phyloP scores from a whole-genome alignment of 805 yeast genomes.

The Cyberlindnera meyerae region DNA sequence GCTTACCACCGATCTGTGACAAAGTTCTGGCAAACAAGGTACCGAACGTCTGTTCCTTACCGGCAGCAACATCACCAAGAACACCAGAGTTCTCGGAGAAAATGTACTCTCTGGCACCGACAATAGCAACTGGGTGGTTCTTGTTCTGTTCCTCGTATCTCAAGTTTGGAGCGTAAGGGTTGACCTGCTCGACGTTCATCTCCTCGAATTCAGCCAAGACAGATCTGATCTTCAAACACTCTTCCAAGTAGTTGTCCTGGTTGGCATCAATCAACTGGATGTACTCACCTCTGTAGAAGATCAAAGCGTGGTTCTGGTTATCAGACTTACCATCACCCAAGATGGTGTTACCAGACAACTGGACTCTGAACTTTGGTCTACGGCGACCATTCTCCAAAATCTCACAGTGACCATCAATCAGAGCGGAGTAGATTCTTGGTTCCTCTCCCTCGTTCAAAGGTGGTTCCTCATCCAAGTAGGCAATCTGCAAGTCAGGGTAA shows the following conservation, averaged over 20 bases:
- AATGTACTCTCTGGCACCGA: conserved; percentile 84
- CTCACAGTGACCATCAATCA: conserved; percentile 79
- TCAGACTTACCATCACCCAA: conserved; percentile 87
- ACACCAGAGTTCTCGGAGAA: conserved; percentile 85
- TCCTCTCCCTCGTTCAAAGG: conserved; percentile 66
- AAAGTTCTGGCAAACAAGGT: conserved; percentile 78
- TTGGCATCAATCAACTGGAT: conserved; percentile 81
- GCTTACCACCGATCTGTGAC: conserved; percentile 80
- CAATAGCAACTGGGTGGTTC: conserved; percentile 71
- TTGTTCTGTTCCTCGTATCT: conserved; percentile 48
- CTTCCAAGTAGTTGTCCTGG: conserved; percentile 82
- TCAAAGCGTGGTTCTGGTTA: conserved; percentile 76
- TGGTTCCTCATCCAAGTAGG: conserved; percentile 92
- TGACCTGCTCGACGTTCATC: conserved; percentile 65
- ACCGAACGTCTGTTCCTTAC: conserved; percentile 87
- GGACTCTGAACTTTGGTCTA: conserved; percentile 72
- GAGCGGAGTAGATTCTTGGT: conserved; percentile 66
- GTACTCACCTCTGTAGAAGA: conserved; percentile 80
- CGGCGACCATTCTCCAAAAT: conserved; percentile 67
- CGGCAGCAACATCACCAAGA: conserved; percentile 86
- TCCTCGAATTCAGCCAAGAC: conserved; percentile 75
- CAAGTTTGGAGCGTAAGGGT: conserved; percentile 73
- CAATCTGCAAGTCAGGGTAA: conserved; percentile 82
- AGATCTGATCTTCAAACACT: conserved; percentile 77
- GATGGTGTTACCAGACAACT: conserved; percentile 79